phyloP scores from a whole-genome alignment of 129 eudicot genomes.

The Artemisia annua region DNA sequence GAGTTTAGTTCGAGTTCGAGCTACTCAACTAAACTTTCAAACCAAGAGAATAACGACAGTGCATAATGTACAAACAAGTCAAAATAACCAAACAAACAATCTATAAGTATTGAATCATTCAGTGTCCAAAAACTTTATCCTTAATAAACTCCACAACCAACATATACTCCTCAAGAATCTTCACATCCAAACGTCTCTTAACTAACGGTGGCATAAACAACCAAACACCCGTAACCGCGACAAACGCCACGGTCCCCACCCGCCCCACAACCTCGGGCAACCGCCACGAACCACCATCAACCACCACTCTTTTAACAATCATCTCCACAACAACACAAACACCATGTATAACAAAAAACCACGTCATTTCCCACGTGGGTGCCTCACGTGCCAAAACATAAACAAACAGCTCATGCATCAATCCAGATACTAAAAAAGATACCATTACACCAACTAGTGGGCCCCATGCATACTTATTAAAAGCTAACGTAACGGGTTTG shows the following conservation, averaged over 20 bases:
- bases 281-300: constrained; percentile 28
- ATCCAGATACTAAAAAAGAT: constrained; percentile 30
- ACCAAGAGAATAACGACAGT: no score
- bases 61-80: no score
- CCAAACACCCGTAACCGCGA: constrained; percentile 49
- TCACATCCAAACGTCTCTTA: constrained; percentile 14
- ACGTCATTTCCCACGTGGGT: constrained; percentile 66
- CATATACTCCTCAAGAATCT: constrained; percentile 26
- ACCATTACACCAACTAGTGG: constrained; percentile 25
- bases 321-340: constrained; percentile 53
- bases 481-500: constrained; percentile 24
- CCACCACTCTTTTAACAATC: constrained; percentile 40
- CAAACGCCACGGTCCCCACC: constrained; percentile 37
- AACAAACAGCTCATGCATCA: constrained; percentile 66
- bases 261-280: constrained; percentile 37
- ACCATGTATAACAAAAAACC: constrained; percentile 70
- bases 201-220: constrained; percentile 52
- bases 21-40: no score
- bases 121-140: neutral
- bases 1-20: no score
- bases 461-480: constrained; percentile 21
- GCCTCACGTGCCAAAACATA: constrained; percentile 43
- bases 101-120: neutral
- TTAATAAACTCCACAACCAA: constrained; percentile 10
- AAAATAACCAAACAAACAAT: no score